phyloP scores from a whole-genome alignment of 768 basidiomycete genomes.

The Agaricus subrufescens region DNA sequence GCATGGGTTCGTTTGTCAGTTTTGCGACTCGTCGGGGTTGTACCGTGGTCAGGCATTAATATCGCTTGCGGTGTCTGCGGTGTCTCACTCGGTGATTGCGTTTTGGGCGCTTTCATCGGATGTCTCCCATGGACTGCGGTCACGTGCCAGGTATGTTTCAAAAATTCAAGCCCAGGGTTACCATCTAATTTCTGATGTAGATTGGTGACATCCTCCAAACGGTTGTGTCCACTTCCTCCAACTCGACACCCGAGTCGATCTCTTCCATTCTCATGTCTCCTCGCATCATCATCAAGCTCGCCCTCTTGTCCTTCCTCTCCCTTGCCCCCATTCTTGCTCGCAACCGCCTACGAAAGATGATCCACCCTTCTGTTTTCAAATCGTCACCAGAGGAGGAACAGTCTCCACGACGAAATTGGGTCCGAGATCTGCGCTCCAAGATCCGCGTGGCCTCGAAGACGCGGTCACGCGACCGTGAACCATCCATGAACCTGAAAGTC shows the following conservation, averaged over 20 bases:
- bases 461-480: constrained; percentile 39
- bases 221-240: constrained; percentile 64
- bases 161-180: constrained; percentile 14
- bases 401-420: constrained; percentile 50
- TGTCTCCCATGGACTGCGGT: constrained; percentile 88
- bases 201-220: constrained; percentile 88
- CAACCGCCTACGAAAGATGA: constrained; percentile 55
- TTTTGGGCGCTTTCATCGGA: constrained; percentile 80
- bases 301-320: constrained; percentile 77
- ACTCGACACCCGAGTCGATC: constrained; percentile 68
- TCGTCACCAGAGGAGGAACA: constrained; percentile 20
- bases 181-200: constrained; percentile 31
- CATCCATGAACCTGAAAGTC: constrained; percentile 41
- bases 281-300: constrained; percentile 77
- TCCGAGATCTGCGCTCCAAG: constrained; percentile 64
- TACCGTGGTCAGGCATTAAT: constrained; percentile 97
- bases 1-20: constrained; percentile 86
- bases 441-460: constrained; percentile 52
- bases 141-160: constrained; percentile 69
- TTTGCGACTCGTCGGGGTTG: constrained; percentile 85
- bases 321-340: constrained; percentile 83
- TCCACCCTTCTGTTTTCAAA: constrained; percentile 28
- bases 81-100: constrained; percentile 69
- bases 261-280: constrained; percentile 83
- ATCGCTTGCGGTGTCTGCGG: constrained; percentile 92